Conservation (phyloP, 2,329 filamentous ascomycete species). For the Aotearoamyces nothofagi region DNA sequence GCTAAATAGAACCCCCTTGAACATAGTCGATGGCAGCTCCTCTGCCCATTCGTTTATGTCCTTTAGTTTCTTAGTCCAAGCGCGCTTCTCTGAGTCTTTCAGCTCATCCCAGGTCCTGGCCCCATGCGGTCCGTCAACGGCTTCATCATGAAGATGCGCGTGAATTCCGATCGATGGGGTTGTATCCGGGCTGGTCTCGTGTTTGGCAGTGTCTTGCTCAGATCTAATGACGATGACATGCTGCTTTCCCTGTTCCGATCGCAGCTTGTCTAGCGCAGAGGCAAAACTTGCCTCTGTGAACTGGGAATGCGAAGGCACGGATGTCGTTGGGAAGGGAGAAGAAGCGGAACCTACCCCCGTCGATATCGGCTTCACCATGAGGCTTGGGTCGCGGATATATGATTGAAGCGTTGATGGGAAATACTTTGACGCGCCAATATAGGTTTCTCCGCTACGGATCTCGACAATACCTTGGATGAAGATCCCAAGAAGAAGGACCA, state of each 20-base stretch:
- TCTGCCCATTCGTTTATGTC: constrained; percentile 19
- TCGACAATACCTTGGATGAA: constrained; percentile 17
- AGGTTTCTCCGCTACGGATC: constrained; percentile 13
- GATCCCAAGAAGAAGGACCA: constrained; percentile 11
- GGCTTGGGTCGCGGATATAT: background rate
- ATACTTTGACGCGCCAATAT: constrained; percentile 9
- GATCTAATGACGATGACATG: background rate
- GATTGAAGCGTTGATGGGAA: constrained; percentile 7
- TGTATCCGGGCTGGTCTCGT: constrained; percentile 2
- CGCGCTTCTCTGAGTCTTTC: constrained; percentile 12
- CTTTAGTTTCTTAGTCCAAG: constrained; percentile 16
- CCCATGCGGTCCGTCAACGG: constrained; percentile 8
- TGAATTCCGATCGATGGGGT: constrained; percentile 6
- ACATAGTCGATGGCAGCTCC: constrained; percentile 15
- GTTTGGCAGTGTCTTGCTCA: constrained; percentile 5
- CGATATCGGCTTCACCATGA: background rate
- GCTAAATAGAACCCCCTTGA: constrained; percentile 20
- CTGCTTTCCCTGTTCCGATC: constrained; percentile 1
- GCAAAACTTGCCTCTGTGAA: constrained; percentile 2
- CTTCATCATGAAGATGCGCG: constrained; percentile 13
- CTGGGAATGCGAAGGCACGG: background rate
- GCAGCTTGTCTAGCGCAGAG: constrained; percentile 1
- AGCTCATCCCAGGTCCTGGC: constrained; percentile 18
- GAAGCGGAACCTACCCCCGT: background rate
- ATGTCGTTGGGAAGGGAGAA: no score